phyloP scores from a whole-genome alignment of 768 basidiomycete genomes.

The Exidia glandulosa region DNA sequence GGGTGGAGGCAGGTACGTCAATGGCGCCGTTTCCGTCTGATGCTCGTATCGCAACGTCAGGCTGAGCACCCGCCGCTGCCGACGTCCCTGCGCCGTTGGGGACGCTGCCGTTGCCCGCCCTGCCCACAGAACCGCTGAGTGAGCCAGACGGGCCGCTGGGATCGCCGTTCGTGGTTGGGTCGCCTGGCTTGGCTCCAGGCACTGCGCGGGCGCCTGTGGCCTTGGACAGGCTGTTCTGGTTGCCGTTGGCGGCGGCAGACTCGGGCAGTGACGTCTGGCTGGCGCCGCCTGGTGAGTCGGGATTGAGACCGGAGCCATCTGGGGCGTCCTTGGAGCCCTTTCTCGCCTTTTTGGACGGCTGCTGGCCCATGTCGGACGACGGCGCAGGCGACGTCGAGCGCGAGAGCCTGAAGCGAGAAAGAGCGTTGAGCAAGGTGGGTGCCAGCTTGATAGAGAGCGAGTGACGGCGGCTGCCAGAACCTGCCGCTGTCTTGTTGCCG shows the following conservation, averaged over 20 bases:
- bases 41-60: not conserved
- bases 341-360: constrained; percentile 73
- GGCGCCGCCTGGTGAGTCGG: constrained; percentile 27
- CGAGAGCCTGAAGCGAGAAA: constrained; percentile 13
- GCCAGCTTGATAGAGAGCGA: constrained; percentile 48
- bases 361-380: constrained; percentile 56
- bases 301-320: constrained; percentile 25
- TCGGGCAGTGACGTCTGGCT: constrained; percentile 11
- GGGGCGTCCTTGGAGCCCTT: constrained; percentile 60
- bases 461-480: not conserved
- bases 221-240: constrained; percentile 1
- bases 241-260: not conserved
- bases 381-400: constrained; percentile 60
- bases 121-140: not conserved
- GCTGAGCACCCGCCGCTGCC: not conserved
- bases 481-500: not conserved
- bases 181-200: not conserved
- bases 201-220: not conserved
- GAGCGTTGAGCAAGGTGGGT: constrained; percentile 67
- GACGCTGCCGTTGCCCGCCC: constrained; percentile 2
- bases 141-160: constrained; percentile 1
- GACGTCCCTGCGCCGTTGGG: not conserved
- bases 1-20: constrained; percentile 41
- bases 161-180: not conserved
- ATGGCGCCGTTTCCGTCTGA: not conserved